A percentile compares a stretch with the other conserved stretches of the same genome.
These are phyloP conservation scores for Ampelomyces quisqualis DNA, from an alignment of 2,329 filamentous ascomycete species.

Conservation along the genomic window DNA sequence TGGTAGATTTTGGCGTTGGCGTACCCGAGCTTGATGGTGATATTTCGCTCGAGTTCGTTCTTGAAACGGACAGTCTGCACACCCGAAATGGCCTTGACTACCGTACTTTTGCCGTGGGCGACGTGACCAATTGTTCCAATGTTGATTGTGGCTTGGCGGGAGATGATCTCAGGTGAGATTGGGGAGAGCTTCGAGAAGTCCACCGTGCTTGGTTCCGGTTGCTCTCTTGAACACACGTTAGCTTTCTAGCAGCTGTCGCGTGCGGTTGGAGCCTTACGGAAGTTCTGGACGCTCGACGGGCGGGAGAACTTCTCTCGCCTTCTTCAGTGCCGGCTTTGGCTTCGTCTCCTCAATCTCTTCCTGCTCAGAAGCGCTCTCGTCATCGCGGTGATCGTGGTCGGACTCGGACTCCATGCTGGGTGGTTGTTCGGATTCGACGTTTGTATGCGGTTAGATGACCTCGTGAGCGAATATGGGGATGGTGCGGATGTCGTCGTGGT, in stretches of 20 bases:
- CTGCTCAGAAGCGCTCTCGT: constrained; percentile 64
- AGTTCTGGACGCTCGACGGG: constrained; percentile 64
- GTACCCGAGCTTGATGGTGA: constrained; percentile 99
- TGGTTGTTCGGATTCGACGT: constrained; percentile 7
- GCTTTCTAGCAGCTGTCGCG: constrained; percentile 5
- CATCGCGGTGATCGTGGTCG: constrained; percentile 44
- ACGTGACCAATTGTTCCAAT: constrained; percentile 98
- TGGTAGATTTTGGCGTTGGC: constrained; percentile 99
- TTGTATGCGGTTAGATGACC: constrained; percentile 2
- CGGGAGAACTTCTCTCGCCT: constrained; percentile 59
- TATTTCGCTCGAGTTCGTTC: constrained; percentile 98
- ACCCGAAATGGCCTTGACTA: constrained; percentile 98
- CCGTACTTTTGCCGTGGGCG: constrained; percentile 97
- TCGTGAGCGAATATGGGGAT: constrained; percentile 5
- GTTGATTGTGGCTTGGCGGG: constrained; percentile 97
- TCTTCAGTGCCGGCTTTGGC: constrained; percentile 84
- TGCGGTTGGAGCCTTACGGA: constrained; percentile 50
- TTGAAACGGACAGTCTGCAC: constrained; percentile 99
- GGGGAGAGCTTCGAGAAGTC: constrained; percentile 79
- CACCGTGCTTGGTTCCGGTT: constrained; percentile 88
- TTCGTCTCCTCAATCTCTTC: constrained; percentile 66
- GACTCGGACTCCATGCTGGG: constrained; percentile 47
- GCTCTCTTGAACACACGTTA: constrained; percentile 54
- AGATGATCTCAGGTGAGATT: constrained; percentile 94
- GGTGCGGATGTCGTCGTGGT: too few species aligned